Conservation (phyloP, 306 rosid genomes). For the Spatholobus suberectus region DNA sequence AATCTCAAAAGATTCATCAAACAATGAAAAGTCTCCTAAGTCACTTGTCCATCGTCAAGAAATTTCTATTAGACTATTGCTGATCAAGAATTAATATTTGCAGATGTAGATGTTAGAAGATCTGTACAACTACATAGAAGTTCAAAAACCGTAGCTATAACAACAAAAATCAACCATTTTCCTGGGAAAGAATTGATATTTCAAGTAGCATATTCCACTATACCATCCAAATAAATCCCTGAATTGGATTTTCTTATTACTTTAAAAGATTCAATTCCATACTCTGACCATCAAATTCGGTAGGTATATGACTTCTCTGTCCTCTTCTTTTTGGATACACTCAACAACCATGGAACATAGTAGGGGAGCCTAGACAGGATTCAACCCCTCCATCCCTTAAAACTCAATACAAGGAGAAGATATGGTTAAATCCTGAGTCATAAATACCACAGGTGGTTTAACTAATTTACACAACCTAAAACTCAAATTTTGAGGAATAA, state of each 20-base stretch:
- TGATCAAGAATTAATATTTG: slow-evolving; percentile 4
- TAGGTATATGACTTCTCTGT: neutral
- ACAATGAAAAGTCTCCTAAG: slow-evolving; percentile 4
- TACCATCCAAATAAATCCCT: neutral
- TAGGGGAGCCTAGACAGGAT: neutral
- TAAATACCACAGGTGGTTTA: neutral
- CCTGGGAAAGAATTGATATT: neutral
- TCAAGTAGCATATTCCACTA: neutral
- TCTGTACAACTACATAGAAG: neutral
- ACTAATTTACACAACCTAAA: neutral
- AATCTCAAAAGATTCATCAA: slow-evolving; percentile 27
- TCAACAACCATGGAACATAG: neutral
- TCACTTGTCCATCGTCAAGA: neutral
- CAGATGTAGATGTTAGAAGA: neutral
- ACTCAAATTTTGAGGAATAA: neutral
- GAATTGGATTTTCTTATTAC: neutral
- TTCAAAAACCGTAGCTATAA: neutral
- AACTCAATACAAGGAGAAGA: neutral
- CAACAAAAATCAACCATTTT: neutral
- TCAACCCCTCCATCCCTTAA: neutral
- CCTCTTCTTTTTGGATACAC: neutral
- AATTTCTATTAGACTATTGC: neutral
- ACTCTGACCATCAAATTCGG: neutral
- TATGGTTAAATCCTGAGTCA: neutral
- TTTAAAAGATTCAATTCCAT: neutral